Conservation (phyloP, 75 land plant genomes). For the Pinus taeda region DNA sequence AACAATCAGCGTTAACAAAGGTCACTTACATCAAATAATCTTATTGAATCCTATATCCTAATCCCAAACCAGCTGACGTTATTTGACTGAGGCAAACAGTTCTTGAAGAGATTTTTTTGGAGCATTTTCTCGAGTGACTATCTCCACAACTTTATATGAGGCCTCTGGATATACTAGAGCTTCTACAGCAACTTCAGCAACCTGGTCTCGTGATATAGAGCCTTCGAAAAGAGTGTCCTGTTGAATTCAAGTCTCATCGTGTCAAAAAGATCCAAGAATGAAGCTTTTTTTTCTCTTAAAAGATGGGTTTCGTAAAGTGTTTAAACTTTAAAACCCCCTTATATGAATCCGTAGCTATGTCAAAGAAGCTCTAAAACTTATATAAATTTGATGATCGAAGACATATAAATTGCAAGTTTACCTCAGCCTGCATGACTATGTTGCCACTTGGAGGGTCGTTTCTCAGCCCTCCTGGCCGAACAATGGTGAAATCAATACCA, state of each 20-base stretch:
- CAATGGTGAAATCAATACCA: constrained; percentile 87
- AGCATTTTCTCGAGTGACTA: constrained; percentile 59
- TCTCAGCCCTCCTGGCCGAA: constrained; percentile 91
- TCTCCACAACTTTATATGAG: constrained; percentile 85
- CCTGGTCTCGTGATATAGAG: constrained; percentile 82
- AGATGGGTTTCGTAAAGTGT: background rate
- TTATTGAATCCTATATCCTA: no score
- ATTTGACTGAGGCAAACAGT: constrained; percentile 56
- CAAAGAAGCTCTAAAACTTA: background rate
- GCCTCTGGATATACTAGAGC: constrained; percentile 71
- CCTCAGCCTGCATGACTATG: constrained; percentile 77
- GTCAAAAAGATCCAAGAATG: background rate
- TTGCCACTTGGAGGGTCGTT: constrained; percentile 81
- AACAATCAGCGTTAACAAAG: no score
- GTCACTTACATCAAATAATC: no score
- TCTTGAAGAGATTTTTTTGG: constrained; percentile 61
- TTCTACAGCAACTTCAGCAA: constrained; percentile 86
- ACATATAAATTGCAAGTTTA: constrained; percentile 14
- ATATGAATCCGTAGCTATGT: background rate
- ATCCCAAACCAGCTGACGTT: background rate
- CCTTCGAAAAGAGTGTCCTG: constrained; percentile 88
- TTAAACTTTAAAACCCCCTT: background rate
- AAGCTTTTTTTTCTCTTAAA: background rate
- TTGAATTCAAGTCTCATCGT: background rate
- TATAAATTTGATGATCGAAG: background rate